Conservation (phyloP, 2,329 filamentous ascomycete genomes). For the Calonectria fujianensis region DNA sequence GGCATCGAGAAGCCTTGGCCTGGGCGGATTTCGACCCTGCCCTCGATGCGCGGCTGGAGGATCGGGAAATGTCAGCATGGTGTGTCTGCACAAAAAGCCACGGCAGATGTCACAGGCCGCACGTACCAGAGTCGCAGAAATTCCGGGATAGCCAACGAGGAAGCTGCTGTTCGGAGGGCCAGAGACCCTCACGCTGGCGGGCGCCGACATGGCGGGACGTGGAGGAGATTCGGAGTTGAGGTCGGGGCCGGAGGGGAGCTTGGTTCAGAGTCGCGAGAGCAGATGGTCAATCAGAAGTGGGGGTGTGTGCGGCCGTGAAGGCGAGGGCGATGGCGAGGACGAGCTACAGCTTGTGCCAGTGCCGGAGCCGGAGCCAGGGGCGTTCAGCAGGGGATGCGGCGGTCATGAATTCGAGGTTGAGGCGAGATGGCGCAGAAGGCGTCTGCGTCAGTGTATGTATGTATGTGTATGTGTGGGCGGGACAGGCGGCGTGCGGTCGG, state of each 20-base stretch:
- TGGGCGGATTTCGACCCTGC: conserved; percentile 96
- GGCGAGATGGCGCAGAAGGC: conserved; percentile 39
- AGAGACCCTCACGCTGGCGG: conserved; percentile 87
- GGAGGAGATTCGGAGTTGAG: conserved; percentile 34
- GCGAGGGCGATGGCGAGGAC: conserved; percentile 37
- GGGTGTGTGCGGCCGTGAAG: conserved; percentile 44
- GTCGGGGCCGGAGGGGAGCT: conserved; percentile 26
- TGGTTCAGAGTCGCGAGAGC: conserved; percentile 38
- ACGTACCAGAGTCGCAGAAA: conserved; percentile 96
- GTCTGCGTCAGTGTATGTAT: conserved; percentile 18
- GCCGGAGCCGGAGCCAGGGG: conserved; percentile 47
- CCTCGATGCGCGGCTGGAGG: conserved; percentile 92
- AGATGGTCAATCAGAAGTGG: conserved; percentile 45
- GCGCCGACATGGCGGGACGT: conserved; percentile 53
- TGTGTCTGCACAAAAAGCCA: conserved; percentile 39
- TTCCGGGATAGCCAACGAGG: conserved; percentile 96
- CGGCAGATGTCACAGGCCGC: conserved; percentile 35
- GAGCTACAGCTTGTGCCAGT: conserved; percentile 42
- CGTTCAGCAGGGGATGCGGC: conserved; percentile 49
- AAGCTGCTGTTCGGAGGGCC: conserved; percentile 98
- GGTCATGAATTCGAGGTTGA: conserved; percentile 52
- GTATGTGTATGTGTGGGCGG: conserved; percentile 35
- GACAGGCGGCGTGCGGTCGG: conserved; percentile 39
- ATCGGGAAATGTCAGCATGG: conserved; percentile 46
- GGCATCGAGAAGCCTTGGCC: conserved; percentile 89